These are phyloP conservation scores for Polygonum aviculare DNA, from an alignment of 148 eudicot species.

Conservation along the genomic window DNA sequence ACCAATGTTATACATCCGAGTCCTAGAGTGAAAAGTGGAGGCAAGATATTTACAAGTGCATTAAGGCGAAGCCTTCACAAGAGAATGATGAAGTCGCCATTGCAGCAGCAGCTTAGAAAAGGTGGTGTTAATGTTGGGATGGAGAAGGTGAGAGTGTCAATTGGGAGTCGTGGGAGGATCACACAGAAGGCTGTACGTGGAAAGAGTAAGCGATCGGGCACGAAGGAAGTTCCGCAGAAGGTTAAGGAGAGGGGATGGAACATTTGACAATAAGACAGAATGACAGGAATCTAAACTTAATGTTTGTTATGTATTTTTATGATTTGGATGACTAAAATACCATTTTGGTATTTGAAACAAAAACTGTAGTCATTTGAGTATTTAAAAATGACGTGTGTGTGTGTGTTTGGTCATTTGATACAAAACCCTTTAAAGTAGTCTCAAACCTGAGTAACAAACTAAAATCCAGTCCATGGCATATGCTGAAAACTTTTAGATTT, in stretches of 20 bases:
- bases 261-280: slow-evolving; percentile 22
- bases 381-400: no score
- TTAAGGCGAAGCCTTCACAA: slow-evolving; percentile 66
- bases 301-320: no score
- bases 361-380: no score
- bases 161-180: slow-evolving; percentile 58
- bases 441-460: no score
- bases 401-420: no score
- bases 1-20: slow-evolving; percentile 25
- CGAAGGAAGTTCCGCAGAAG: slow-evolving; percentile 32
- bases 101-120: slow-evolving; percentile 46
- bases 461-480: neutral
- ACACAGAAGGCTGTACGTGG: slow-evolving; percentile 49
- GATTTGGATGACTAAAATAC: no score
- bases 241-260: slow-evolving; percentile 91
- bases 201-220: slow-evolving; percentile 29
- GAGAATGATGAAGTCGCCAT: slow-evolving; percentile 57
- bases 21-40: slow-evolving; percentile 46
- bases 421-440: no score
- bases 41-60: slow-evolving; percentile 39
- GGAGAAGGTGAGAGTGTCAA: slow-evolving; percentile 82
- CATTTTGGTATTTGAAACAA: no score
- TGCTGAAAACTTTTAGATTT: neutral
- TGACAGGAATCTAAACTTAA: no score
- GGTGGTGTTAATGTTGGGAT: slow-evolving; percentile 58